Evolutionary conservation across 306 rosid species (phyloP).

Genomic region (Inga laurina): DNA sequence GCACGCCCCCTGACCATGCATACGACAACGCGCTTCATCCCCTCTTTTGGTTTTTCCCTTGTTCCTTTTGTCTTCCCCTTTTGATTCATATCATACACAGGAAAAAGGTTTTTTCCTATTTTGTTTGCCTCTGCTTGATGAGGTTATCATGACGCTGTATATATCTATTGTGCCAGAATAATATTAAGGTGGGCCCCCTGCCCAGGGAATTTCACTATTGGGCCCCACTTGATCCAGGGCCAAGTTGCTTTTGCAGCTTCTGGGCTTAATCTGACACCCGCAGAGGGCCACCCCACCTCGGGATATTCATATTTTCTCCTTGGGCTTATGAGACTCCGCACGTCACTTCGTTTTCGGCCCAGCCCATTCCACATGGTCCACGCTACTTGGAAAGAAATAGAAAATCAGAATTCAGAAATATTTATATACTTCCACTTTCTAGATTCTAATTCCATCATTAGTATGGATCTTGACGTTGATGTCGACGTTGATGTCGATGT

Average conservation of each 20-base stretch:
- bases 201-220: background rate
- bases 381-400: background rate
- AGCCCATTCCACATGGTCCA: background rate
- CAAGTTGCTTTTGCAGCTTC: constrained; percentile 66
- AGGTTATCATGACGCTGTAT: background rate
- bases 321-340: background rate
- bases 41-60: background rate
- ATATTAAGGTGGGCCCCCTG: constrained; percentile 8
- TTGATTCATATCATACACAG: background rate
- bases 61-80: background rate
- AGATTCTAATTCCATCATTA: background rate
- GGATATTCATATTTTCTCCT: background rate
- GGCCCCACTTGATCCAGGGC: constrained; percentile 61
- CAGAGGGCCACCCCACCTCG: background rate
- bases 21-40: background rate
- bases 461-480: no score
- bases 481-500: no score
- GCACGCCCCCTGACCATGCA: background rate
- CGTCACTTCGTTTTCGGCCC: background rate
- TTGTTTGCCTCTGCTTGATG: constrained; percentile 1
- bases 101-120: background rate
- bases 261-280: constrained; percentile 41
- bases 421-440: background rate
- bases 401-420: background rate
- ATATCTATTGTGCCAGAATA: background rate